phyloP scores from a whole-genome alignment of 176 grass and related monocot genomes.

The Triticum timopheevii region DNA sequence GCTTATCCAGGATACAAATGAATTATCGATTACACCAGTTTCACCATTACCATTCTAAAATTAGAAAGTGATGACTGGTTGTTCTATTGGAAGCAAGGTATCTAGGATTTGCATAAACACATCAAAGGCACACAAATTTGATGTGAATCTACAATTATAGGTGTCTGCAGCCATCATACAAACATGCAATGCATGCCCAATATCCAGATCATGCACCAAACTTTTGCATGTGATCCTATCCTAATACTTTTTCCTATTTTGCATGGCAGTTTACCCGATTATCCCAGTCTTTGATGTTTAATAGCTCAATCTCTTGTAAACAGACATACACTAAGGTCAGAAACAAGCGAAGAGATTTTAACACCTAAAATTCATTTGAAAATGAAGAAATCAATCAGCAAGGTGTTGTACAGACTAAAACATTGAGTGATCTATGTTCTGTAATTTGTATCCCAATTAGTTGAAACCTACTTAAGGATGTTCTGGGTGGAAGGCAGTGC shows the following conservation, averaged over 20 bases:
- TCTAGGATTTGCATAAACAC: not conserved
- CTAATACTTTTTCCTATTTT: not conserved
- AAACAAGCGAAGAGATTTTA: not conserved
- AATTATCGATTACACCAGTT: no score
- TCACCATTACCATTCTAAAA: no score
- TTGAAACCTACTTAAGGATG: no score
- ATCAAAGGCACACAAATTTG: not conserved
- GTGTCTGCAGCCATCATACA: not conserved
- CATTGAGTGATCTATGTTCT: not conserved
- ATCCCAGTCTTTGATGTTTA: not conserved
- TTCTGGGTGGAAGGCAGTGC: no score
- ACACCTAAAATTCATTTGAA: constrained; percentile 2
- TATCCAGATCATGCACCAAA: not conserved
- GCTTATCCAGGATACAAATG: not conserved
- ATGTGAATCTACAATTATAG: constrained; percentile 25
- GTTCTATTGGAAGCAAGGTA: not conserved
- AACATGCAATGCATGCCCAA: not conserved
- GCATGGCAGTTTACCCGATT: not conserved
- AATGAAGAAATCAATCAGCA: not conserved
- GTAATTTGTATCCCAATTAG: no score
- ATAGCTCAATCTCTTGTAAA: not conserved
- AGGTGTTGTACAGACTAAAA: not conserved
- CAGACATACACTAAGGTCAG: not conserved
- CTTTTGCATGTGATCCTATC: not conserved
- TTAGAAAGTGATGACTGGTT: no score